Conservation (phyloP, 2,329 filamentous ascomycete species). For the Seiridium unicorne region DNA sequence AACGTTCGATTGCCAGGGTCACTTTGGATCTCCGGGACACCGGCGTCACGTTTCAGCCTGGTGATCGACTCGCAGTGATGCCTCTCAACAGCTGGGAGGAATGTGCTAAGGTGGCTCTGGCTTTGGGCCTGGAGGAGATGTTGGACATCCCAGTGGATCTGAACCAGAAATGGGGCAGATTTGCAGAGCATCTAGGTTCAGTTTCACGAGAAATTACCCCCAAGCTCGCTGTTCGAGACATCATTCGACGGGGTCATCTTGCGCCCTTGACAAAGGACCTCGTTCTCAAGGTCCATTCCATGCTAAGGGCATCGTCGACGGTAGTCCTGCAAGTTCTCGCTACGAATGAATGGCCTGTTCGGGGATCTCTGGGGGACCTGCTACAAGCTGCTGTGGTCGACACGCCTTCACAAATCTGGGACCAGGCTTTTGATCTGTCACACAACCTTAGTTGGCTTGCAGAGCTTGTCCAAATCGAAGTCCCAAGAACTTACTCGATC, state of each 20-base stretch:
- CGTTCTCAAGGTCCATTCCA: slow-evolving; percentile 44
- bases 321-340: slow-evolving; percentile 47
- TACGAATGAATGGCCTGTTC: slow-evolving; percentile 50
- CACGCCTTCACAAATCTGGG: slow-evolving; percentile 47
- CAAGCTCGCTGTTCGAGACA: slow-evolving; percentile 43
- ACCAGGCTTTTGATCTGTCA: slow-evolving; percentile 44
- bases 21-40: slow-evolving; percentile 52
- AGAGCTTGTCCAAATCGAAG: slow-evolving; percentile 45
- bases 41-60: slow-evolving; percentile 51
- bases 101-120: slow-evolving; percentile 52
- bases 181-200: slow-evolving; percentile 43
- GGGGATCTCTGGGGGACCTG: slow-evolving; percentile 48
- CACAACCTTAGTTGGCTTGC: slow-evolving; percentile 43
- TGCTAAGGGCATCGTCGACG: slow-evolving; percentile 48
- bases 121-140: slow-evolving; percentile 45
- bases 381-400: slow-evolving; percentile 47
- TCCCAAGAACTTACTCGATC: slow-evolving; percentile 53
- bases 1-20: slow-evolving; percentile 45
- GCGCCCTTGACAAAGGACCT: slow-evolving; percentile 51
- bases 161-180: slow-evolving; percentile 42
- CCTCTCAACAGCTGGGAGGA: slow-evolving; percentile 54
- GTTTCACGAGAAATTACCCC: slow-evolving; percentile 27
- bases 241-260: slow-evolving; percentile 49
- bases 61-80: slow-evolving; percentile 53
- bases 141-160: slow-evolving; percentile 40